Conservation (phyloP, 108 stramenopile genomes). For the Mediolabrus comicus region DNA sequence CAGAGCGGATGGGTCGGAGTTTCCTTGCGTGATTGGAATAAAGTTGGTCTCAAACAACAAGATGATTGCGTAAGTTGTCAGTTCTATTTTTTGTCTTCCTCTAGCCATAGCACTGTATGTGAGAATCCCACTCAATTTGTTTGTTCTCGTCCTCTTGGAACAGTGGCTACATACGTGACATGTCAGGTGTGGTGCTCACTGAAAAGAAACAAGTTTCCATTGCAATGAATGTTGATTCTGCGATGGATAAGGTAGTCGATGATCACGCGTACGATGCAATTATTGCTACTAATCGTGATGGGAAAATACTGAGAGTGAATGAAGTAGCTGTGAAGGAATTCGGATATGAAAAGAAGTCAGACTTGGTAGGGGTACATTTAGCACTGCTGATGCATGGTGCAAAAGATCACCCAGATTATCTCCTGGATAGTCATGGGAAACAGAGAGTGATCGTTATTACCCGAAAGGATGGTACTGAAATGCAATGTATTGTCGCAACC, state of each 20-base stretch:
- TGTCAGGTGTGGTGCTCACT: conserved; percentile 5
- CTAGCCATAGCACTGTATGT: neutral
- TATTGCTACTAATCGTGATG: conserved; percentile 6
- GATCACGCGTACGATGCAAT: conserved; percentile 17
- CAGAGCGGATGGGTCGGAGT: conserved; percentile 8
- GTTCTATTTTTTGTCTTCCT: neutral
- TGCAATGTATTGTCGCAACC: conserved; percentile 5
- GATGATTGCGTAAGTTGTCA: neutral
- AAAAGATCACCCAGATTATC: neutral
- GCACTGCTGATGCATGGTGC: conserved; percentile 1
- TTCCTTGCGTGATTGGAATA: conserved; percentile 13
- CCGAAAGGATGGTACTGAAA: conserved; percentile 7
- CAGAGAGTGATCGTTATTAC: conserved; percentile 1
- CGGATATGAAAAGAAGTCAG: conserved; percentile 6
- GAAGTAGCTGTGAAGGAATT: conserved; percentile 3
- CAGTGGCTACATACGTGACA: conserved; percentile 21
- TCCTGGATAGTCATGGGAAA: conserved; percentile 5
- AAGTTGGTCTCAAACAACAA: conserved; percentile 7
- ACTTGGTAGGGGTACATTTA: conserved; percentile 2
- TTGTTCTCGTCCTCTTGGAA: neutral
- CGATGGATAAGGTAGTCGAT: neutral
- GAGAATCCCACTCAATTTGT: neutral
- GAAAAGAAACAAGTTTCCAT: neutral
- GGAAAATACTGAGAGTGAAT: conserved; percentile 5
- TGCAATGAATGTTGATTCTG: neutral